A percentile compares a stretch with the other conserved stretches of the same genome.
phyloP scores from a whole-genome alignment of 169 alveolate genomes.

The Plasmodium cynomolgi region DNA sequence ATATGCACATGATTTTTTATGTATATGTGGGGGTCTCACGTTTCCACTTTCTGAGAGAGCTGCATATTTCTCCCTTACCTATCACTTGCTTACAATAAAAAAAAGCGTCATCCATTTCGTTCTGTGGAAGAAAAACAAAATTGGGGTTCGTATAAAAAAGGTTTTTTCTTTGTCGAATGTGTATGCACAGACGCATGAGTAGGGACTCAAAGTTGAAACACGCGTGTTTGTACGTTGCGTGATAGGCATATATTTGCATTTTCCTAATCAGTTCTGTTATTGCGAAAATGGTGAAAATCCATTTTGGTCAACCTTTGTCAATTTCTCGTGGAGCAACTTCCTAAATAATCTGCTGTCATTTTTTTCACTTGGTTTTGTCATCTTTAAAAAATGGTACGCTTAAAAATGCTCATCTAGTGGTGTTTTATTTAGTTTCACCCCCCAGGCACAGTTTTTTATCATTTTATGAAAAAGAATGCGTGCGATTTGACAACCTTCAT shows the following conservation, averaged over 20 bases:
- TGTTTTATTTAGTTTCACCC: neutral
- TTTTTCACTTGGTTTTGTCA: slow-evolving; percentile 29
- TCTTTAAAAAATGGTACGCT: slow-evolving; percentile 22
- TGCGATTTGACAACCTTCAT: neutral
- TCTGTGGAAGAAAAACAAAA: slow-evolving; percentile 28
- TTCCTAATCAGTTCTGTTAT: neutral
- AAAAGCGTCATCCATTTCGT: slow-evolving; percentile 73
- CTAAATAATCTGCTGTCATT: slow-evolving; percentile 40
- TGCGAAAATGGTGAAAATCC: neutral
- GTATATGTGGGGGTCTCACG: neutral
- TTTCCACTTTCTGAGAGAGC: neutral
- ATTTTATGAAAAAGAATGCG: neutral
- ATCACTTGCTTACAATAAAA: slow-evolving; percentile 67
- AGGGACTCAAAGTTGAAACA: neutral
- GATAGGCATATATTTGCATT: neutral
- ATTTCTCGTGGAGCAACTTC: slow-evolving; percentile 47
- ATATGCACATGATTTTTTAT: neutral
- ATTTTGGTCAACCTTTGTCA: slow-evolving; percentile 60
- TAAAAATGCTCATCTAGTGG: neutral
- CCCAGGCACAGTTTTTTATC: neutral
- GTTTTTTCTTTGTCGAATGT: neutral
- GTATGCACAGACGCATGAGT: slow-evolving; percentile 13
- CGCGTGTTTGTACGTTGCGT: neutral
- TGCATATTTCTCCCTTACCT: slow-evolving; percentile 9
- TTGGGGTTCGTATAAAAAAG: neutral